Percentiles rank a stretch among this genome's conserved stretches.
Conservation (phyloP, 2,329 filamentous ascomycete genomes). For the Sporothrix phasma region DNA sequence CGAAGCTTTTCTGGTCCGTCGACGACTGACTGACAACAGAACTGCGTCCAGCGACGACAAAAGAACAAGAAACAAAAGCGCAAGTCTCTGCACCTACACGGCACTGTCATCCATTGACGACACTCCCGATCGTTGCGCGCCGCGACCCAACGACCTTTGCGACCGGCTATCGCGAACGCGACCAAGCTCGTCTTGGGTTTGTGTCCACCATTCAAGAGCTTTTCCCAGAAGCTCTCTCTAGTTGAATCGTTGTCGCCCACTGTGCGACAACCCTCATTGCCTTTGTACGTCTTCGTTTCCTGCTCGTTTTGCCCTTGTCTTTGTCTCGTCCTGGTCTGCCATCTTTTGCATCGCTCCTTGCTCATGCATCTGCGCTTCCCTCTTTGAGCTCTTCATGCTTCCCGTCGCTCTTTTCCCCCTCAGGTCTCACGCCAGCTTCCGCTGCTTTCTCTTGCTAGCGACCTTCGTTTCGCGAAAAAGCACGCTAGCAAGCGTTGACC, state of each 20-base stretch:
- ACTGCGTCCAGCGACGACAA: background rate
- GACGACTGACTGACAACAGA: background rate
- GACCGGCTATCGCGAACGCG: background rate
- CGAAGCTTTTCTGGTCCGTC: background rate
- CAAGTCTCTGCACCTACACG: background rate
- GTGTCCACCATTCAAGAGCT: background rate
- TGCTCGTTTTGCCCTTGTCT: background rate
- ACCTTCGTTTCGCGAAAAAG: constrained; percentile 1
- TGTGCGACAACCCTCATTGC: background rate
- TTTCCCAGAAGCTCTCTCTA: background rate
- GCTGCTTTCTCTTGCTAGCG: background rate
- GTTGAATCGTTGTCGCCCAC: background rate
- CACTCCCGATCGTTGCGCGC: background rate
- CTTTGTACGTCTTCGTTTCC: background rate
- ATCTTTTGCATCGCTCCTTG: background rate
- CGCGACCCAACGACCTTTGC: background rate
- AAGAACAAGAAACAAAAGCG: too few species aligned
- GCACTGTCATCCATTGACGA: background rate
- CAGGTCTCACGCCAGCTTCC: background rate
- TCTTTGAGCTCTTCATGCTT: background rate
- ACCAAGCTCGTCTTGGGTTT: constrained; percentile 3
- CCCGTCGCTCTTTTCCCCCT: background rate
- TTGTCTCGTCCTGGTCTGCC: background rate
- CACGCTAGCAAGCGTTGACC: constrained; percentile 6
- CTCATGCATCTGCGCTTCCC: background rate